phyloP scores from a whole-genome alignment of 148 eudicot species.

The Hydrangea macrophylla region DNA sequence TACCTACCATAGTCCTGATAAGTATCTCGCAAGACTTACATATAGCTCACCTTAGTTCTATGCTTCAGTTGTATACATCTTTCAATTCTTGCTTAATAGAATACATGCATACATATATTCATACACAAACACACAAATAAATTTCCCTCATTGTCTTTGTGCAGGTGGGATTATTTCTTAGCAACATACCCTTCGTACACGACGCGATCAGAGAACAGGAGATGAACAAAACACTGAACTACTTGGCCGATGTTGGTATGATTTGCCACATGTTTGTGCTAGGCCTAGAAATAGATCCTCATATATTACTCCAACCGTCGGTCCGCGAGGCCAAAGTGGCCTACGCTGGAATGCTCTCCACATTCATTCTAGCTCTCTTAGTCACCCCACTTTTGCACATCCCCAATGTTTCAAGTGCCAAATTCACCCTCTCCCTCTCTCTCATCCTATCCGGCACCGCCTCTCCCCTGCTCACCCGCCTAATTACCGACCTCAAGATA shows the following conservation, averaged over 20 bases:
- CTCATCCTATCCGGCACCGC: slow-evolving; percentile 65
- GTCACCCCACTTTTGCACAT: slow-evolving; percentile 40
- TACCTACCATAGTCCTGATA: too few species aligned
- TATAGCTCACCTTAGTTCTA: too few species aligned
- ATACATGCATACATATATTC: neutral
- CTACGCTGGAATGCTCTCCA: slow-evolving; percentile 51
- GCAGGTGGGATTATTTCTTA: slow-evolving; percentile 74
- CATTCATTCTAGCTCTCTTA: slow-evolving; percentile 44
- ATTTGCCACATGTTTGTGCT: slow-evolving; percentile 73
- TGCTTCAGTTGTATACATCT: too few species aligned
- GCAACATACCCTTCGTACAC: slow-evolving; percentile 38
- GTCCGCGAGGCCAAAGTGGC: slow-evolving; percentile 64
- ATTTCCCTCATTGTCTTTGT: slow-evolving; percentile 2
- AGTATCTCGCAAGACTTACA: too few species aligned
- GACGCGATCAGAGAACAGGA: neutral
- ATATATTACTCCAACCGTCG: slow-evolving; percentile 42
- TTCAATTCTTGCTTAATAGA: too few species aligned
- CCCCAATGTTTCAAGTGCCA: slow-evolving; percentile 9
- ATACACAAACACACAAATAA: neutral
- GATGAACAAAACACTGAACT: slow-evolving; percentile 36
- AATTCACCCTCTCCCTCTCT: slow-evolving; percentile 53
- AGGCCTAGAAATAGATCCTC: slow-evolving; percentile 78
- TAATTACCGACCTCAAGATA: slow-evolving; percentile 80
- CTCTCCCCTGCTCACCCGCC: slow-evolving; percentile 65
- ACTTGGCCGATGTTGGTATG: slow-evolving; percentile 78